A percentile compares a stretch with the other conserved stretches of the same genome.
Evolutionary conservation across 768 basidiomycete species (phyloP).

Genomic region (Hypsizygus marmoreus): DNA sequence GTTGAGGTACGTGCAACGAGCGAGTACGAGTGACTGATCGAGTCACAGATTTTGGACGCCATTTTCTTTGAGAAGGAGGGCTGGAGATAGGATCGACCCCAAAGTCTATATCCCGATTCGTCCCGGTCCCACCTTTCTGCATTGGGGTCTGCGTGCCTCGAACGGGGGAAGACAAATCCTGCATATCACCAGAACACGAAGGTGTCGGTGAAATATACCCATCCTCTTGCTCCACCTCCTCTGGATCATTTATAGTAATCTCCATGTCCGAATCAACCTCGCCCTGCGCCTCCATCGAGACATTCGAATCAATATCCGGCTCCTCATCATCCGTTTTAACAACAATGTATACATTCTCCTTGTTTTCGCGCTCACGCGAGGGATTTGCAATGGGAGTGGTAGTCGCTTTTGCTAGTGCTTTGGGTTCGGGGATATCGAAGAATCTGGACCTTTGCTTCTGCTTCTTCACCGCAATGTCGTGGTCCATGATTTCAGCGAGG

Average conservation of each 20-base stretch:
- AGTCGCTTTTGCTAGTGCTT: slow-evolving; percentile 11
- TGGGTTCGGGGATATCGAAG: slow-evolving; percentile 24
- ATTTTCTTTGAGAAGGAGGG: slow-evolving; percentile 29
- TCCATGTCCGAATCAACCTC: slow-evolving; percentile 39
- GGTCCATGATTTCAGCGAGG: slow-evolving; percentile 68
- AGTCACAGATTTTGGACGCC: slow-evolving; percentile 9
- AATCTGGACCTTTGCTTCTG: slow-evolving; percentile 43
- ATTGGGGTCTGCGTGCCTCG: slow-evolving; percentile 25
- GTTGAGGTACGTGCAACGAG: slow-evolving; percentile 16
- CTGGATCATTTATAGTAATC: slow-evolving; percentile 42
- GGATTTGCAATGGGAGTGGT: slow-evolving; percentile 29
- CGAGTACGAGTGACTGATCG: slow-evolving; percentile 10
- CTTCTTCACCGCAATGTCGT: slow-evolving; percentile 55
- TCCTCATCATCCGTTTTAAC: slow-evolving; percentile 31
- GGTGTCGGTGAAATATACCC: slow-evolving; percentile 79
- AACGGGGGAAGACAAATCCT: slow-evolving; percentile 69
- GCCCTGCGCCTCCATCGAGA: slow-evolving; percentile 40
- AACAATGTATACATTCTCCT: slow-evolving; percentile 43
- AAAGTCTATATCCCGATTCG: slow-evolving; percentile 45
- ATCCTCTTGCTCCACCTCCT: slow-evolving; percentile 70
- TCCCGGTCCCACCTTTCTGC: slow-evolving; percentile 13
- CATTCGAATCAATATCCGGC: slow-evolving; percentile 22
- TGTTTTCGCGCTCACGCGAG: slow-evolving; percentile 37
- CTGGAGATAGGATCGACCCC: slow-evolving; percentile 57
- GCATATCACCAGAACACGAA: slow-evolving; percentile 55